These are phyloP conservation scores for Penicillium antarcticum DNA, from an alignment of 495 filamentous ascomycete species.

Conservation along the genomic window DNA sequence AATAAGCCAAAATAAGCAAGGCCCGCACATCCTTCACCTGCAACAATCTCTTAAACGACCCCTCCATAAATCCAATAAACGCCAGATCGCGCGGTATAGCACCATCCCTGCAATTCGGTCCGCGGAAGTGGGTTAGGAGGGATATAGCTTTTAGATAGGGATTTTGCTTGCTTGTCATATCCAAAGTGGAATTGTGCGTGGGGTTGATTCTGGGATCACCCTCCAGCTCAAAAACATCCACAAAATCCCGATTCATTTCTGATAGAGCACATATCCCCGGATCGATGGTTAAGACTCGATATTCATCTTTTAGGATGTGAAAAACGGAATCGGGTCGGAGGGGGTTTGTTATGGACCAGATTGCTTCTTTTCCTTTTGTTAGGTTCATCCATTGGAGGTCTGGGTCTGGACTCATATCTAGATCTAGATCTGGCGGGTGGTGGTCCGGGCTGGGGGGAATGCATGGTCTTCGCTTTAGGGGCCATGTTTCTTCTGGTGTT, in stretches of 20 bases:
- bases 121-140: slow-evolving; percentile 18
- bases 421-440: no score
- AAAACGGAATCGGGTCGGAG: slow-evolving; percentile 37
- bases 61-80: slow-evolving; percentile 19
- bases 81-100: slow-evolving; percentile 11
- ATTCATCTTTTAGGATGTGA: slow-evolving; percentile 20
- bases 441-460: slow-evolving; percentile 5
- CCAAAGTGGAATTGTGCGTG: no score
- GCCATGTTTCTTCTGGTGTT: slow-evolving; percentile 29
- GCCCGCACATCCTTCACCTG: slow-evolving; percentile 34
- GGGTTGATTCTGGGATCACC: neutral
- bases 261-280: neutral
- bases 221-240: slow-evolving; percentile 6
- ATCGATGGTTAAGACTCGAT: slow-evolving; percentile 8
- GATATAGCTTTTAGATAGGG: slow-evolving; percentile 31
- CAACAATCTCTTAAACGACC: slow-evolving; percentile 16
- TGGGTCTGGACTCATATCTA: no score
- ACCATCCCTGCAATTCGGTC: neutral
- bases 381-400: slow-evolving; percentile 29
- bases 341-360: slow-evolving; percentile 33
- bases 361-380: slow-evolving; percentile 28
- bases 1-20: slow-evolving; percentile 35
- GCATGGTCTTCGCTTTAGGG: slow-evolving; percentile 16
- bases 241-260: slow-evolving; percentile 9
- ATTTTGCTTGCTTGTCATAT: slow-evolving; percentile 15